Base-by-base conservation (phyloP, 768 basidiomycete species). In the Atractiella rhizophila region DNA sequence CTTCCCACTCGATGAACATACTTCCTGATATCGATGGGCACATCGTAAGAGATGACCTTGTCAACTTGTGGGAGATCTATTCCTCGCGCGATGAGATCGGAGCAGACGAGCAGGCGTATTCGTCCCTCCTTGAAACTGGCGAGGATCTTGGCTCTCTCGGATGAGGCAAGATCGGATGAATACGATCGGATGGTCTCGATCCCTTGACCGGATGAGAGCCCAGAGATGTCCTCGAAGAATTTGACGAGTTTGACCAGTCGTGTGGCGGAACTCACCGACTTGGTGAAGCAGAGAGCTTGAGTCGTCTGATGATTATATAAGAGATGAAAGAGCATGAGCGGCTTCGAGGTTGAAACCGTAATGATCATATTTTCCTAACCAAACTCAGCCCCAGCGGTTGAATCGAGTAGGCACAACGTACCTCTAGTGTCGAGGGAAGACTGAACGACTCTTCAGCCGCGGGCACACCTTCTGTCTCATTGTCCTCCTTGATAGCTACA, bases 1-100 rank as follows among this genome's bases (percentile, higher is more conserved):
- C 91, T 68, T 18, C 91, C 91, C 8, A 86, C 88, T 39, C 91
- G 75, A 58, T 98, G 91, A 10, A 98, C 80, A 54, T 98, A 98
- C 58, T 96, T 96, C 37, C 82, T 69, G 70, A 94, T 85, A 57
- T 96, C 91, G n/a, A 91, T 68, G 8, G 91, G 86, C 2, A 71
- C 74, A 56, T 98, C 91, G 57, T 98, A 96, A 53, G 76, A 85
- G 35, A 98, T 70, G 24, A 98, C 88, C 57, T 91, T 79, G 3
- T 74, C 70, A 26, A 96, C 81, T 48, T 81, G 72, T 43, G 73
- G 77, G 43, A 98, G 78, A 54, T 96, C 88, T 45, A 94, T 83
- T 10, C 91, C 91, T 43, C 91, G 73, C 3, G 88, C 80, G 44
- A 96, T 78, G 9, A 98, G 64, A 60, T 96, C 91, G 2, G 88